These are phyloP conservation scores for Coriaria nepalensis DNA, from an alignment of 306 rosid species.

Conservation along the genomic window DNA sequence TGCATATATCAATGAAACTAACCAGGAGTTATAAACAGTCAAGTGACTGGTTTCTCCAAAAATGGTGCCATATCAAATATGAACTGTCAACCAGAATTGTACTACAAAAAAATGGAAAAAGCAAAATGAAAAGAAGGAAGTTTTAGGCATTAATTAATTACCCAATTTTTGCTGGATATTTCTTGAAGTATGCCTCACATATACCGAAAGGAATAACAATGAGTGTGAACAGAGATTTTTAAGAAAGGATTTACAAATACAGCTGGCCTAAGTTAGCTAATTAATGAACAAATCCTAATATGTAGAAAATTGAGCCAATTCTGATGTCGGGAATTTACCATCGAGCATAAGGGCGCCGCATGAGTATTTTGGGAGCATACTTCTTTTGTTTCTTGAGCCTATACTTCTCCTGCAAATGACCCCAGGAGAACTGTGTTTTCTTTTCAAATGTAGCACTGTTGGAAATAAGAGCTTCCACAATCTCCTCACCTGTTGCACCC, in stretches of 20 bases:
- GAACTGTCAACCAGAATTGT: background rate
- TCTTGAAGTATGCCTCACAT: constrained; percentile 92
- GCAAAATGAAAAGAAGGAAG: background rate
- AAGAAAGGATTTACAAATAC: background rate
- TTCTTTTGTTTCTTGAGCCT: constrained; percentile 88
- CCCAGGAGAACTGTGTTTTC: constrained; percentile 65
- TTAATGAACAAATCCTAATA: background rate
- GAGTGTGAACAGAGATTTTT: constrained; percentile 6
- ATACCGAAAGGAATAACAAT: constrained; percentile 38
- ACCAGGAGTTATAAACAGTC: constrained; percentile 5
- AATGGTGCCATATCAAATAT: background rate
- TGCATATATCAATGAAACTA: too few relatives aligned
- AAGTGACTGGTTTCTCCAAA: background rate
- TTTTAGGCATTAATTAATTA: constrained; percentile 10
- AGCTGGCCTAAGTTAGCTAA: background rate
- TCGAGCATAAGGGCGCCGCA: constrained; percentile 75
- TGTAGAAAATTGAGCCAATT: background rate
- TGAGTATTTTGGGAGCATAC: constrained; percentile 77
- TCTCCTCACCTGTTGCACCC: constrained; percentile 81
- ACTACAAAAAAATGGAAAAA: background rate
- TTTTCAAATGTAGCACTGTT: constrained; percentile 85
- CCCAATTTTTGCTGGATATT: constrained; percentile 79
- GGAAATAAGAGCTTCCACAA: constrained; percentile 83
- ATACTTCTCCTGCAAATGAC: constrained; percentile 68
- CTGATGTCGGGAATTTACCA: constrained; percentile 27